Evolutionary conservation across 345 rosid genomes (phyloP).

Genomic region (Geranium rotundifolium): DNA sequence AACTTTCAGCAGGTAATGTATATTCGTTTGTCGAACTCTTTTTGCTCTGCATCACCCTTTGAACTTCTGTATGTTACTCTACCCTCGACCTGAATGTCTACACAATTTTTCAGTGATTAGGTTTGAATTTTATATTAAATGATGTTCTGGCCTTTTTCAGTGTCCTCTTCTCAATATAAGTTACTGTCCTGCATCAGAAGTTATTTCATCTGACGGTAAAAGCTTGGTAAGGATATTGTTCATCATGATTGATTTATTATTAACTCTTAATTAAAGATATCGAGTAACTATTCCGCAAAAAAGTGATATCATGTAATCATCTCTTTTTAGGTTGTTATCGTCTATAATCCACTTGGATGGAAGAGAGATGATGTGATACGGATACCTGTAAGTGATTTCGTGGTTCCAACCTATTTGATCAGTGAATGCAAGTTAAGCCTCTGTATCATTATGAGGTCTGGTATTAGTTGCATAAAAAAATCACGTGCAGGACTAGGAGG

Average conservation of each 20-base stretch:
- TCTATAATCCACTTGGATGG: slow-evolving; percentile 90
- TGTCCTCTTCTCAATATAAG: slow-evolving; percentile 91
- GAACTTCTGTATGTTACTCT: too few species aligned
- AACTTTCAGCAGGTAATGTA: slow-evolving; percentile 59
- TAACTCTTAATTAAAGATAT: slow-evolving; percentile 4
- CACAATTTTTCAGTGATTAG: background rate
- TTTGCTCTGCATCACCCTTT: too few species aligned
- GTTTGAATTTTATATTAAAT: slow-evolving; percentile 11
- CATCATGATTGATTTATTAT: slow-evolving; percentile 6
- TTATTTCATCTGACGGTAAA: slow-evolving; percentile 43
- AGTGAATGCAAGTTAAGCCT: slow-evolving; percentile 1
- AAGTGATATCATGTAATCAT: slow-evolving; percentile 8
- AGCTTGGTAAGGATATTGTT: slow-evolving; percentile 45
- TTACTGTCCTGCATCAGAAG: slow-evolving; percentile 85
- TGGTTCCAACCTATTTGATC: slow-evolving; percentile 8
- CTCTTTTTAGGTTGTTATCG: slow-evolving; percentile 48
- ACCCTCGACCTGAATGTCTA: background rate
- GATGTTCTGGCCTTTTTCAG: slow-evolving; percentile 33
- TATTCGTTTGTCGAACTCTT: background rate
- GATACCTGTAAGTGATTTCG: slow-evolving; percentile 51
- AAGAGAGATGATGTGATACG: slow-evolving; percentile 66
- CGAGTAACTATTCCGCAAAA: slow-evolving; percentile 9
- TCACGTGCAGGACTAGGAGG: too few species aligned
- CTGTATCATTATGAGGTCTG: too few species aligned
- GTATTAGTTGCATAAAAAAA: too few species aligned